Percentiles rank a stretch among this genome's conserved stretches.
Conservation (phyloP, 2,329 filamentous ascomycete species). For the Colletotrichum endophyticum region DNA sequence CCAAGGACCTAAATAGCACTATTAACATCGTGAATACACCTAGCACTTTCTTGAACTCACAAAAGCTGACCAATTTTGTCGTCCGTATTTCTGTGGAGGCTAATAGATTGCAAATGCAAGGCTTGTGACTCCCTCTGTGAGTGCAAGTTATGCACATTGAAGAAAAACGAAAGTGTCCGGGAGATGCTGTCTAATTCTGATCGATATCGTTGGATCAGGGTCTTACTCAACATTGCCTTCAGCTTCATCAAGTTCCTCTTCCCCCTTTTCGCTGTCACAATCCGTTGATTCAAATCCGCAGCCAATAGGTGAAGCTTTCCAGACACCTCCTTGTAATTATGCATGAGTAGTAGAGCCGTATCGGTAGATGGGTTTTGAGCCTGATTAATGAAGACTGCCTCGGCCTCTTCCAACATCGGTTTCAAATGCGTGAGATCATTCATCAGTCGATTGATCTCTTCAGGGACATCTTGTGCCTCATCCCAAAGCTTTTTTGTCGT, state of each 20-base stretch:
- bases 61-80: not conserved
- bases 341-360: not conserved
- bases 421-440: not conserved
- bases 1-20: not conserved
- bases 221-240: not conserved
- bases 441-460: not conserved
- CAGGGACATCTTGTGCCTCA: not conserved
- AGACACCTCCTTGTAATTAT: not conserved
- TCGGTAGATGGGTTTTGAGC: not conserved
- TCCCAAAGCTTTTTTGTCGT: not conserved
- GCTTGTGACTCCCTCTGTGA: not conserved
- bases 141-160: not conserved
- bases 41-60: fast-evolving
- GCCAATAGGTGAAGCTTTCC: not conserved
- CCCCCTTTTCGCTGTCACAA: not conserved
- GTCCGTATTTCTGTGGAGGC: fast-evolving
- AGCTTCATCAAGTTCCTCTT: not conserved
- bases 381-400: not conserved
- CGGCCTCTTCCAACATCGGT: not conserved
- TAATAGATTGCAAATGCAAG: not conserved
- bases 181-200: fast-evolving
- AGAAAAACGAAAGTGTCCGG: not conserved
- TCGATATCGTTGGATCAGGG: fast-evolving
- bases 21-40: fast-evolving
- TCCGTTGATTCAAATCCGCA: not conserved